Base-by-base conservation (phyloP, 2,329 filamentous ascomycete species). In the Neurospora sp. region DNA sequence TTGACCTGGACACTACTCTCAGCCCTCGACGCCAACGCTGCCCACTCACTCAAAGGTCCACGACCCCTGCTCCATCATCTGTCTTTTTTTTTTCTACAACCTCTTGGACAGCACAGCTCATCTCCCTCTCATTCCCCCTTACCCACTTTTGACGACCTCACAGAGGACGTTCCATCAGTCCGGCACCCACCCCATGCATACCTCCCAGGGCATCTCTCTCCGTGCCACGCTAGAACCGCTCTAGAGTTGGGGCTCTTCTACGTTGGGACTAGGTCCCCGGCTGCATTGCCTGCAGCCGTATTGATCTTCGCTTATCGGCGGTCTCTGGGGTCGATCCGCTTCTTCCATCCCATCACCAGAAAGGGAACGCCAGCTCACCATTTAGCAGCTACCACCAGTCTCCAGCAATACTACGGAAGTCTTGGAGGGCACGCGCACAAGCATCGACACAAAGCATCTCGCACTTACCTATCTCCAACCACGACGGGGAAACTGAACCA, bases 201-300 rank as follows among this genome's bases (percentile, higher is more conserved):
- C 52, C 23, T 62, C 52, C 28, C 12, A 17, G 52, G 52, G 52
- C 52, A 52, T 62, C 67, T 62, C 41, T 43, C 15, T 33, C 43
- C 62, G 43, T 68, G n/a, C 12, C 17, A 62, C 40, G 28, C 40
- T 68, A 57, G 67, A 68, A 57, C 33, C 28, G 52, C 40, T 19
- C 17, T 68, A 57, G 67, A 68, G 38, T 37, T 52, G 36, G 67
- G 41, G 28, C 40, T 68, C 67, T 37, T 68, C 67, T 62, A 19
- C 36, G 8, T 68, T 36, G 10, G 43, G 67, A 33, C 41, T 62
- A 52, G 67, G 67, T 10, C n/a, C 5, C 5, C 33, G 33, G 33
- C 33, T 52, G 33, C 41, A 62, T 62, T 52, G 41, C 67, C 33
- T 68, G 40, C 41, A 68, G 23, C 66, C 23, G 23, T 28, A 28